Conservation (phyloP, 176 grass and related monocot genomes). For the Bonia amplexicaulis region DNA sequence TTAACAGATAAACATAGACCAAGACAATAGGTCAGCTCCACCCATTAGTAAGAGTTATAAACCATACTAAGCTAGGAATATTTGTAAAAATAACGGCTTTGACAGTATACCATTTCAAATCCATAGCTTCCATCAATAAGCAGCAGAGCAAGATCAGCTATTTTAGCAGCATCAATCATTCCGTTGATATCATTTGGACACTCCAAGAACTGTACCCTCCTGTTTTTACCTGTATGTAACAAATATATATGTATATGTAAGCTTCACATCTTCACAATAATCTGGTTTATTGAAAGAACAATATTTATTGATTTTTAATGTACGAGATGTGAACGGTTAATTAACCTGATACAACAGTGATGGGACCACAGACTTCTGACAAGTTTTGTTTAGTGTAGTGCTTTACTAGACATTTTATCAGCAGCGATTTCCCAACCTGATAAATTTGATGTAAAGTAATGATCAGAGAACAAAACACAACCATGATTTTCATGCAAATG, state of each 20-base stretch:
- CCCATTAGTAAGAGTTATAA: not conserved
- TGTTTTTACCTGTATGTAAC: slow-evolving; percentile 68
- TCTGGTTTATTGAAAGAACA: not conserved
- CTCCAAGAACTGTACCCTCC: slow-evolving; percentile 89
- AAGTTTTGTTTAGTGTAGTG: slow-evolving; percentile 95
- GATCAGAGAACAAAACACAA: slow-evolving; percentile 16
- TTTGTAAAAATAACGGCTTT: slow-evolving; percentile 7
- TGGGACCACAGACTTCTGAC: slow-evolving; percentile 77
- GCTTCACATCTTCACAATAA: slow-evolving; percentile 9
- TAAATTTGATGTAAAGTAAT: slow-evolving; percentile 14
- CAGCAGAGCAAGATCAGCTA: slow-evolving; percentile 91
- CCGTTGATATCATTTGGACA: slow-evolving; percentile 96
- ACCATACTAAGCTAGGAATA: slow-evolving; percentile 20
- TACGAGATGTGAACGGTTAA: not conserved
- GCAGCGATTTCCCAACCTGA: slow-evolving; percentile 89
- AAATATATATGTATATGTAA: not conserved
- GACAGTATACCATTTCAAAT: slow-evolving; percentile 93
- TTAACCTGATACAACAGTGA: slow-evolving; percentile 90
- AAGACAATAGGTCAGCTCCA: not conserved
- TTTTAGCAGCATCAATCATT: slow-evolving; percentile 99
- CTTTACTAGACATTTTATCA: slow-evolving; percentile 94
- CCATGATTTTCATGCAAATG: slow-evolving; percentile 4
- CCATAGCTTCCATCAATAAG: slow-evolving; percentile 96
- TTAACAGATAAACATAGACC: not conserved
- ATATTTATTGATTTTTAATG: not conserved